Conservation (phyloP, 2,329 filamentous ascomycete species). For the Thelonectria blattea region DNA sequence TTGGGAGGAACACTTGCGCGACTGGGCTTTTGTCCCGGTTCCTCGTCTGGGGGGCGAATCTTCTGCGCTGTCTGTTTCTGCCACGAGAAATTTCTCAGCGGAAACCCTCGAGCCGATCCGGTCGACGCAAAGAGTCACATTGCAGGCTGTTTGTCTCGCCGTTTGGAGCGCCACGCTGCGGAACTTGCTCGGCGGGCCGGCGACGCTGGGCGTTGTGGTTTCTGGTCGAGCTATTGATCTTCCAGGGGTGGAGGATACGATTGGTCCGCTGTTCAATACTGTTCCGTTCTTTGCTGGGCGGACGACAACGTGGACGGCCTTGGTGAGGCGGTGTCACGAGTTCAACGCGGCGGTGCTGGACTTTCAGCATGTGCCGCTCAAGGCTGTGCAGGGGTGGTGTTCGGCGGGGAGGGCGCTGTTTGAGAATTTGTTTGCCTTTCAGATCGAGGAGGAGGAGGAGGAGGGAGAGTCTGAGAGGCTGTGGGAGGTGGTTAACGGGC, state of each 20-base stretch:
- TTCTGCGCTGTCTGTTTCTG: slow-evolving; percentile 8
- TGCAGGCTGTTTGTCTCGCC: slow-evolving; percentile 80
- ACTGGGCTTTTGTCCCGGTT: slow-evolving; percentile 33
- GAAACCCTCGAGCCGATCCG: slow-evolving; percentile 58
- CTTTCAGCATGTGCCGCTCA: slow-evolving; percentile 75
- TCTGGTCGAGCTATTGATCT: slow-evolving; percentile 79
- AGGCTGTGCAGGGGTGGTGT: slow-evolving; percentile 82
- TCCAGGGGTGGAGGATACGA: slow-evolving; percentile 66
- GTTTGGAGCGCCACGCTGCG: slow-evolving; percentile 72
- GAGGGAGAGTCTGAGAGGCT: slow-evolving; percentile 43
- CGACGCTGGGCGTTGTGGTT: slow-evolving; percentile 74
- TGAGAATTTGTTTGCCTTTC: slow-evolving; percentile 83
- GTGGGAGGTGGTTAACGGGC: slow-evolving; percentile 62
- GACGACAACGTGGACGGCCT: slow-evolving; percentile 61
- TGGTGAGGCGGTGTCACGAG: slow-evolving; percentile 70
- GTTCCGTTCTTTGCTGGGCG: slow-evolving; percentile 69
- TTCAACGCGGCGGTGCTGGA: slow-evolving; percentile 72
- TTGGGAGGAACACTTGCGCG: slow-evolving; percentile 67
- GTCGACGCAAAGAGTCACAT: slow-evolving; percentile 69
- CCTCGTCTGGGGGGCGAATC: slow-evolving; percentile 15
- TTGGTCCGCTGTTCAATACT: slow-evolving; percentile 91
- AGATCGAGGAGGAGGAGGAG: slow-evolving; percentile 53
- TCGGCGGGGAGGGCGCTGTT: slow-evolving; percentile 68
- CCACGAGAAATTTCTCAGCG: slow-evolving; percentile 44
- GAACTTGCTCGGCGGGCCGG: slow-evolving; percentile 51